Conservation (phyloP, 1,284 basidiomycete genomes). For the Heterobasidion irregulare region DNA sequence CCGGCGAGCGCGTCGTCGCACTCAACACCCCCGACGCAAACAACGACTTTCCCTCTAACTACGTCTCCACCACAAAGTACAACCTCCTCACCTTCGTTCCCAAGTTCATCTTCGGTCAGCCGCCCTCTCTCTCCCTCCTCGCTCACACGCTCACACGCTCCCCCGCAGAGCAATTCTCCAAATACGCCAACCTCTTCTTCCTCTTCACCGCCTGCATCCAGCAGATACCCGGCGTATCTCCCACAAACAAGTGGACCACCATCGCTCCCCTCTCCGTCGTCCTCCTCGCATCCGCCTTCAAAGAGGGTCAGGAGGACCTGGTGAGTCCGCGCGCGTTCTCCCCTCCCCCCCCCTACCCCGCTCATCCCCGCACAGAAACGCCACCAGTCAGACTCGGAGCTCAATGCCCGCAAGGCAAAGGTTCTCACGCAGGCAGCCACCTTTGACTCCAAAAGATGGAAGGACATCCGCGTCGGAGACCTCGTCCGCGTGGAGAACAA, state of each 20-base stretch:
- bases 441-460: conserved; percentile 82
- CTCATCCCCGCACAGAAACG: conserved; percentile 61
- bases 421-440: conserved; percentile 60
- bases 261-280: conserved; percentile 90
- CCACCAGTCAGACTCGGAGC: conserved; percentile 88
- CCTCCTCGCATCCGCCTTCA: conserved; percentile 91
- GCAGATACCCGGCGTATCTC: conserved; percentile 96
- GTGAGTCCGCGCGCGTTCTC: conserved; percentile 33
- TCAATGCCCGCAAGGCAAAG: conserved; percentile 81
- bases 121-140: neutral
- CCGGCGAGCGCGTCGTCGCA: conserved; percentile 63
- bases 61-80: conserved; percentile 95
- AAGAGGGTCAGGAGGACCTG: conserved; percentile 93
- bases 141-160: no score
- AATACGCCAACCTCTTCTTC: conserved; percentile 99
- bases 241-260: conserved; percentile 93
- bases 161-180: conserved; percentile 86
- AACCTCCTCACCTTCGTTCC: conserved; percentile 85
- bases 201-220: conserved; percentile 97
- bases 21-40: conserved; percentile 66
- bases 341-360: neutral
- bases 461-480: conserved; percentile 87
- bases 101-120: conserved; percentile 86
- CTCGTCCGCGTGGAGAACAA: conserved; percentile 87
- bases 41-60: conserved; percentile 71